These are phyloP conservation scores for Phytophthora syringae DNA, from an alignment of 352 stramenopile genomes.

Conservation along the genomic window DNA sequence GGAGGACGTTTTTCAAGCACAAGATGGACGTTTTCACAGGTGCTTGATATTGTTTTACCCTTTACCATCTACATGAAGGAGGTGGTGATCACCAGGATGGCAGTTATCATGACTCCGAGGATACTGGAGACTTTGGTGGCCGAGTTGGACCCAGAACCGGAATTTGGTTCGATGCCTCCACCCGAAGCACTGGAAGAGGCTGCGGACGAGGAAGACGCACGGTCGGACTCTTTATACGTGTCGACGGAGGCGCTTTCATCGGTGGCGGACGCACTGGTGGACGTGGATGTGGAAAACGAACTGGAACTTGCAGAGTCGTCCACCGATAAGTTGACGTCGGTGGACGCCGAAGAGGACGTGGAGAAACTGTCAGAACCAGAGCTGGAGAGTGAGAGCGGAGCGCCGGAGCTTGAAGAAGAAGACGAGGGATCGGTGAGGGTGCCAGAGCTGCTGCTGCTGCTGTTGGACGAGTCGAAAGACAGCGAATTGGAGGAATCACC, in stretches of 20 bases:
- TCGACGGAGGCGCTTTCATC: conserved; percentile 10
- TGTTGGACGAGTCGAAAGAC: not conserved
- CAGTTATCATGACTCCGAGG: not conserved
- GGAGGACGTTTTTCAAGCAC: not conserved
- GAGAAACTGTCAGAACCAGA: conserved; percentile 5
- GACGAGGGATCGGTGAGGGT: too few species aligned
- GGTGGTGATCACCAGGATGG: not conserved
- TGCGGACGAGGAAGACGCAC: not conserved
- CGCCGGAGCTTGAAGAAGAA: conserved; percentile 8
- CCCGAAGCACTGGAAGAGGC: conserved; percentile 2
- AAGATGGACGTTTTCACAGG: too few species aligned
- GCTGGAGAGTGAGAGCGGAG: conserved; percentile 10
- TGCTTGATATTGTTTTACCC: too few species aligned
- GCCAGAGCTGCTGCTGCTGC: not conserved
- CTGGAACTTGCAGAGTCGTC: conserved; percentile 10
- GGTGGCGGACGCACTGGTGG: not conserved
- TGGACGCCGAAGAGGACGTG: conserved; percentile 6
- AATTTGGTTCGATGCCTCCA: not conserved
- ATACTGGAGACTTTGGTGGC: conserved; percentile 1
- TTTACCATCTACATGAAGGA: conserved; percentile 6
- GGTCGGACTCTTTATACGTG: conserved; percentile 1
- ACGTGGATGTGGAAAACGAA: not conserved
- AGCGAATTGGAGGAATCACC: conserved; percentile 8
- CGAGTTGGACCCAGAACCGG: conserved; percentile 9
- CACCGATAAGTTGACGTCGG: conserved; percentile 5